Base-by-base conservation (phyloP, 2,329 filamentous ascomycete species). In the Coniosporium uncinatum region DNA sequence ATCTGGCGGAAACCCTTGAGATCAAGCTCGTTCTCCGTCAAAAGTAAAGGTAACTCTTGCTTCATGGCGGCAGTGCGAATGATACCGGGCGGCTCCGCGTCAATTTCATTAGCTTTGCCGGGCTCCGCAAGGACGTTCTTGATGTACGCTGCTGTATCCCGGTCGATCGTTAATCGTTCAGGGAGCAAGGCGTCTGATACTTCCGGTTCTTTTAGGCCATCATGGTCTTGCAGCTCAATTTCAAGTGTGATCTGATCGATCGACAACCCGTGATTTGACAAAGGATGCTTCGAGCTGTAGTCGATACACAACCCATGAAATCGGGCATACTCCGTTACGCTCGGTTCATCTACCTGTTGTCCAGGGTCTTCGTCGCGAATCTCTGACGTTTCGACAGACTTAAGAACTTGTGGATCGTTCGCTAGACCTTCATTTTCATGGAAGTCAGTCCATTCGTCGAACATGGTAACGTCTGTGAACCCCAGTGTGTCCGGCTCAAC, bases 1-100 rank as follows among this genome's bases (percentile, higher is more conserved):
- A 37, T 42, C 21, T 42, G 53, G 14, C 53, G 54, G 43, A 75
- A 67, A 3, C 45, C 44, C n/a, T 54, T 45, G 40, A 73, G 46
- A 47, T 75, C 71, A 19, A 64, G 48, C 27, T 70, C 64, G 45
- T 67, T 56, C 46, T 75, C 69, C 3, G 57, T 61, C 3, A n/a
- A 41, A 5, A 77, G 54, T 0, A 76, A 39, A 3, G 75, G 73
- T 27, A 64, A 42, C 40, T 76, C 70, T 8, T 67, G 43, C 45
- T 68, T 75, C 29, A 69, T 40, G 14, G 51, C 22, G 37, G 22
- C 46, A 40, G 38, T 6, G 6, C 17, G 11, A 11, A 13, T 35
- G 8, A n/a, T 19, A n/a, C 11, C 18, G 33, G 6, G 11, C 14
- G 33, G 8, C 8, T 35, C 14, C 33, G 8, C 8, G n/a, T 8